A percentile compares a stretch with the other conserved stretches of the same genome.
Evolutionary conservation across 2,329 filamentous ascomycete species (phyloP).

Genomic region (Colletotrichum agaves): DNA sequence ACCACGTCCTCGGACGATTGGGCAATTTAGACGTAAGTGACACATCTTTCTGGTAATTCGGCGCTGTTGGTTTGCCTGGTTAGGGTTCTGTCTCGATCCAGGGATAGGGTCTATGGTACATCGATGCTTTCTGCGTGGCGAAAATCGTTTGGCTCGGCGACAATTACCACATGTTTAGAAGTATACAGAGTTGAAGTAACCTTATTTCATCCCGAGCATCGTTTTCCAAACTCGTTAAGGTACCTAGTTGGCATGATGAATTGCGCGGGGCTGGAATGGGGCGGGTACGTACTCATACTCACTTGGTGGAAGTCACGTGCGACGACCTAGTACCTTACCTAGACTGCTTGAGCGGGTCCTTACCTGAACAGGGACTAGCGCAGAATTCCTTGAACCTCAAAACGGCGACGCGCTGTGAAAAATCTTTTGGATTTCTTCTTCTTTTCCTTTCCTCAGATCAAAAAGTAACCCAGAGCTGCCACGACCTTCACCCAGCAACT

Average conservation of each 20-base stretch:
- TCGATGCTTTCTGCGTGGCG: background rate
- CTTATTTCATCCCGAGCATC: slow-evolving; percentile 10
- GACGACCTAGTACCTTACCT: too few relatives aligned
- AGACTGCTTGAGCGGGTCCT: background rate
- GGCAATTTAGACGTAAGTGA: background rate
- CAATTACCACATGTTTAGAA: slow-evolving; percentile 2
- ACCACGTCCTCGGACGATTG: background rate
- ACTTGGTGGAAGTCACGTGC: background rate
- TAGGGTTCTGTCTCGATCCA: background rate
- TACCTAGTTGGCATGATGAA: slow-evolving; percentile 3
- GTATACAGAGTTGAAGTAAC: slow-evolving; percentile 3
- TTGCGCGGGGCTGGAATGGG: background rate
- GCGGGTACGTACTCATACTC: background rate
- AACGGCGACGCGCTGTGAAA: slow-evolving; percentile 40
- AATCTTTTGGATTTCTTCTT: slow-evolving; percentile 51
- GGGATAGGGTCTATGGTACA: background rate
- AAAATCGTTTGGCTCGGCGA: background rate
- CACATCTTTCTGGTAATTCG: background rate
- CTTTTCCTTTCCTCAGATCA: slow-evolving; percentile 64
- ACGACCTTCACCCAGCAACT: slow-evolving; percentile 68
- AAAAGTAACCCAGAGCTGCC: slow-evolving; percentile 71
- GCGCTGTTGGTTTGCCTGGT: slow-evolving; percentile 9
- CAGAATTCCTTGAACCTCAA: background rate
- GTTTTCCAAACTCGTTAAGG: background rate
- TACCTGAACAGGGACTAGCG: slow-evolving; percentile 41